A percentile compares a stretch with the other conserved stretches of the same genome.
phyloP scores from a whole-genome alignment of 1,284 basidiomycete genomes.

The Vanrija sp. region DNA sequence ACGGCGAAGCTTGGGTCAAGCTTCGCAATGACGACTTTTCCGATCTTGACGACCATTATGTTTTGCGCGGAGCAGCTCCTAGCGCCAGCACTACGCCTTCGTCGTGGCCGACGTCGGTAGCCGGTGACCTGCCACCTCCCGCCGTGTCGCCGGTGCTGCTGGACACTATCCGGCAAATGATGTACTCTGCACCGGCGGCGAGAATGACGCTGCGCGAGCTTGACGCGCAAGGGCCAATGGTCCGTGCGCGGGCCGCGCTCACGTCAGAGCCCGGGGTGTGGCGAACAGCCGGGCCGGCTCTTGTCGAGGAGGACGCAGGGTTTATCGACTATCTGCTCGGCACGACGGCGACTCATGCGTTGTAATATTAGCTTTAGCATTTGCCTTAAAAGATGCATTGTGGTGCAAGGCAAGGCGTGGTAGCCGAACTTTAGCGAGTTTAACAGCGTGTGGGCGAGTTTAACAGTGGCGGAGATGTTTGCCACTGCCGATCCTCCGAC shows the following conservation, averaged over 20 bases:
- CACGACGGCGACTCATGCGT: neutral
- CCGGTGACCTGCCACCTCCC: slow-evolving; percentile 16
- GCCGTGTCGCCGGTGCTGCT: slow-evolving; percentile 62
- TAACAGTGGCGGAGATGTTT: no score
- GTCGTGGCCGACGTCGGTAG: neutral
- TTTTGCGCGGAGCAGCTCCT: slow-evolving; percentile 13
- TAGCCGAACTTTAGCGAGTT: no score
- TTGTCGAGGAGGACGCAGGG: slow-evolving; percentile 18
- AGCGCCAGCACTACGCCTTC: slow-evolving; percentile 4
- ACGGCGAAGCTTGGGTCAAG: slow-evolving; percentile 80
- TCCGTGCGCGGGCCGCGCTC: slow-evolving; percentile 53
- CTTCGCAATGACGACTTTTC: slow-evolving; percentile 87
- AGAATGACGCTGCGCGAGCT: slow-evolving; percentile 61
- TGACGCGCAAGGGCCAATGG: slow-evolving; percentile 59
- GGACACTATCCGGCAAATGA: slow-evolving; percentile 67
- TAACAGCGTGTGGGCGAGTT: no score
- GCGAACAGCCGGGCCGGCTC: slow-evolving; percentile 16
- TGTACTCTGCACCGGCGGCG: slow-evolving; percentile 63
- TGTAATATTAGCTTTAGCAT: neutral
- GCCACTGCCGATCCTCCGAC: no score
- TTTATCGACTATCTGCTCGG: slow-evolving; percentile 13
- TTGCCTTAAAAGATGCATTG: no score
- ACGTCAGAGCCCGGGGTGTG: slow-evolving; percentile 11
- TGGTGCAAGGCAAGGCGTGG: no score
- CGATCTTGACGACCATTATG: slow-evolving; percentile 62